A percentile compares a stretch with the other conserved stretches of the same genome.
phyloP scores from a whole-genome alignment of 352 stramenopile species.

The Pythium dissimile region DNA sequence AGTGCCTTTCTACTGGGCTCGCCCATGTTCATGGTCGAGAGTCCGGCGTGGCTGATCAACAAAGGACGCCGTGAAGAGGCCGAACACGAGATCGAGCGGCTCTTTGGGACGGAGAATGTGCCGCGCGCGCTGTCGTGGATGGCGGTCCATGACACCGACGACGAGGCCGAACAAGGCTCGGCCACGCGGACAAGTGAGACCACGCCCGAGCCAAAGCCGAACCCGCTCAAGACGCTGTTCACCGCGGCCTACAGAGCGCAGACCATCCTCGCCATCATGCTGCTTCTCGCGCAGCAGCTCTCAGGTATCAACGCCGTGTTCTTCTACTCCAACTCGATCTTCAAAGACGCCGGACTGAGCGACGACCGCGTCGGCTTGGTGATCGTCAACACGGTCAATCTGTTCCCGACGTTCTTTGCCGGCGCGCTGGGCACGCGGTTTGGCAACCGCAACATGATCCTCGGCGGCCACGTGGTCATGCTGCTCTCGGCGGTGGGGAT shows the following conservation, averaged over 20 bases:
- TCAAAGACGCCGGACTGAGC: constrained; percentile 48
- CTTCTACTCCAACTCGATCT: constrained; percentile 65
- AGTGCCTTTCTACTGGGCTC: constrained; percentile 39
- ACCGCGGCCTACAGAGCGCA: constrained; percentile 28
- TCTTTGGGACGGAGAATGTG: constrained; percentile 25
- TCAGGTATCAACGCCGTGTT: constrained; percentile 70
- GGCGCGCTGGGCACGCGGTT: constrained; percentile 36
- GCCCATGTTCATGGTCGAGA: constrained; percentile 22
- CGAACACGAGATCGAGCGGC: constrained; percentile 13
- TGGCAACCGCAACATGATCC: constrained; percentile 46
- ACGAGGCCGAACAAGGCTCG: constrained; percentile 4
- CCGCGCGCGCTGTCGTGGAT: constrained; percentile 22
- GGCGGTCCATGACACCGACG: constrained; percentile 1
- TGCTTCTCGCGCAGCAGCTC: constrained; percentile 44
- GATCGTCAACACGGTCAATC: constrained; percentile 49
- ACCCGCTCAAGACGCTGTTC: constrained; percentile 14
- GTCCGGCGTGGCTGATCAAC: constrained; percentile 32
- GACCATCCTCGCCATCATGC: constrained; percentile 42
- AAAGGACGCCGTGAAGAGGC: constrained; percentile 22
- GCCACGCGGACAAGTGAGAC: no score
- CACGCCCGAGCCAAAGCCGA: no score
- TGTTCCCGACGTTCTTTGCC: constrained; percentile 46
- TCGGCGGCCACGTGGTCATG: constrained; percentile 46
- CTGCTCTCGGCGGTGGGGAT: constrained; percentile 11
- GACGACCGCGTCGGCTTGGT: constrained; percentile 55